Evolutionary conservation across 495 filamentous ascomycete species (phyloP).

Genomic region (Cetradonia linearis): DNA sequence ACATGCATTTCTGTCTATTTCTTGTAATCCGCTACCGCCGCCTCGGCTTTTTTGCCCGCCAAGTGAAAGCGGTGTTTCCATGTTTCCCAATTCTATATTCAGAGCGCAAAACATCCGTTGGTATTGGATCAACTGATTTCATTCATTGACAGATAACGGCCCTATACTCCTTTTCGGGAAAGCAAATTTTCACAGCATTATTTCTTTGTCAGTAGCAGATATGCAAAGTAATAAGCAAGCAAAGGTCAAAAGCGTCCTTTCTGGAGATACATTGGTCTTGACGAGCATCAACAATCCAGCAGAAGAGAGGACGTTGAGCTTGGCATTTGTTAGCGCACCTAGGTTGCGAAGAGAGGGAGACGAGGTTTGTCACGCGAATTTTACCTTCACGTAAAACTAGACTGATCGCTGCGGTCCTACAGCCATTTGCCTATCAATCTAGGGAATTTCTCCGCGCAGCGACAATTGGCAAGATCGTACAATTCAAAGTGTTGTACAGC

Average conservation of each 20-base stretch:
- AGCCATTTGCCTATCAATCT: slow-evolving; percentile 81
- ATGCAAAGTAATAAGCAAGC: slow-evolving; percentile 41
- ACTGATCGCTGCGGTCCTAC: slow-evolving; percentile 12
- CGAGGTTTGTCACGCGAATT: slow-evolving; percentile 45
- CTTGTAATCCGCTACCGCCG: neutral
- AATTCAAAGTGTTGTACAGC: slow-evolving; percentile 72
- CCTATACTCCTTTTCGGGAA: neutral
- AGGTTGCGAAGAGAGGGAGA: slow-evolving; percentile 80
- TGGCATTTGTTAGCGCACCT: slow-evolving; percentile 86
- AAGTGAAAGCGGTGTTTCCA: neutral
- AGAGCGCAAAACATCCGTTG: neutral
- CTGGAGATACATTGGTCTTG: slow-evolving; percentile 83
- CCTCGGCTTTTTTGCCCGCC: neutral
- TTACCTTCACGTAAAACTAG: neutral
- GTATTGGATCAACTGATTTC: neutral
- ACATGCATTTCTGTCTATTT: neutral
- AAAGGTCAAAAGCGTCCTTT: slow-evolving; percentile 86
- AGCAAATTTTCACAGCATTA: neutral
- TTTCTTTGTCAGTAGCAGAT: neutral
- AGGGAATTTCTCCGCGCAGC: slow-evolving; percentile 80
- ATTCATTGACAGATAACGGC: neutral
- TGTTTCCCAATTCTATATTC: neutral
- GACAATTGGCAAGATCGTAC: slow-evolving; percentile 74
- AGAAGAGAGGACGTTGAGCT: slow-evolving; percentile 70
- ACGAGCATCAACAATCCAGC: slow-evolving; percentile 61